Base-by-base conservation (phyloP, 306 rosid species). In the Acacia melanoxylon region DNA sequence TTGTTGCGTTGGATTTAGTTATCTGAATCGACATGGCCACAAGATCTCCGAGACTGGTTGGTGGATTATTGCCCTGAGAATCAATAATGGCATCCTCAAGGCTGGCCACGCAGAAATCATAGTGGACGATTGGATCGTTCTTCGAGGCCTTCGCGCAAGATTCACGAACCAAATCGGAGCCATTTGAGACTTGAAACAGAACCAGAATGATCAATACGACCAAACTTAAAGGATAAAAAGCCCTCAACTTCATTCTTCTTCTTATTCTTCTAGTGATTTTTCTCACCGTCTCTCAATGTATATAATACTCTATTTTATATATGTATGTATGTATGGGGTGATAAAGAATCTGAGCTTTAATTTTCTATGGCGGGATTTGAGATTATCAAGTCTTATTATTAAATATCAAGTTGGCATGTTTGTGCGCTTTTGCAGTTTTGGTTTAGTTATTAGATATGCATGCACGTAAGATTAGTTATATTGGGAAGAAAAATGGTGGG, bases 121-220 rank as follows among this genome's bases (percentile, higher is more conserved):
- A 88, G 82, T 76, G 61, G 22, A 91, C 51, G 68, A 86, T 86
- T 68, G 92, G 89, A 80, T 91, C 94, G 42, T 62, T 19, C 10
- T 86, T 76, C 3, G 93, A 84, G 6, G 97, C 97, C 8, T 77
- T 67, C 24, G 2, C 75, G 89, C 97, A 93, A 9, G 90, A 86
- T 27, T 62, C 49, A 24, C 27, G 51, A 72, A 93, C 74, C 33
- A 87, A 68, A 17, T 87, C 42, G 42, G 80, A 85, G 19, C 74
- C 67, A 24, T 45, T 72, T 20, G 87, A 75, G n/a, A 7, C 29
- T 8, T 84, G 86, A 63, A 78, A 46, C 40, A 81, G 75, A 79
- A 51, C 20, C 45, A 51, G 68, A 78, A 75, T 14, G 8, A 56
- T 20, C 9, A n/a, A 56, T 19, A n/a, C 5, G 11, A 35, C 1